Evolutionary conservation across 208 protist species (phyloP).

Genomic region (Herpetomonas tarakana): DNA sequence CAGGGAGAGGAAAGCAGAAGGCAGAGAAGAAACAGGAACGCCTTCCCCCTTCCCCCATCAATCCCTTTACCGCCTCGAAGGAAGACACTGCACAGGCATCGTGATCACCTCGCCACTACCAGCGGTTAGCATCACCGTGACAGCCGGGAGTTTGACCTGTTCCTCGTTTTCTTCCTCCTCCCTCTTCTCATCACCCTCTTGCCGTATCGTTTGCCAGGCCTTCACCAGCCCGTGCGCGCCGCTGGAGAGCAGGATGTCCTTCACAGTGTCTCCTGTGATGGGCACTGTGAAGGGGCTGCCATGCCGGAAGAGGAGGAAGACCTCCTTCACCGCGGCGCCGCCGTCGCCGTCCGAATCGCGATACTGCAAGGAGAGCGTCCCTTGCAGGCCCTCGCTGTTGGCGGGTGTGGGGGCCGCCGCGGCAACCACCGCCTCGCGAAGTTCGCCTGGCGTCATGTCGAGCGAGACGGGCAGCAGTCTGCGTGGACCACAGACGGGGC

Average conservation of each 20-base stretch:
- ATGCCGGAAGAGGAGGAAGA: slow-evolving; percentile 23
- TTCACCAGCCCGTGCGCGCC: too few relatives aligned
- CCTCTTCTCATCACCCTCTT: too few relatives aligned
- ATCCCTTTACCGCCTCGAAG: too few relatives aligned
- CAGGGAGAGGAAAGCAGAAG: too few relatives aligned
- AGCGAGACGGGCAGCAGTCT: slow-evolving; percentile 27
- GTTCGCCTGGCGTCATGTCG: slow-evolving; percentile 14
- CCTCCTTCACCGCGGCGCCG: slow-evolving; percentile 11
- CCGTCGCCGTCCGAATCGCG: slow-evolving; percentile 13
- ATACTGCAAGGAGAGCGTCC: not conserved
- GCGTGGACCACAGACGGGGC: slow-evolving; percentile 59
- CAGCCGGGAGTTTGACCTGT: too few relatives aligned
- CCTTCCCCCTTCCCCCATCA: too few relatives aligned
- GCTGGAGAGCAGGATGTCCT: slow-evolving; percentile 21
- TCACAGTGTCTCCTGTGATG: slow-evolving; percentile 20
- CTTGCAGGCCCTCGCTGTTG: not conserved
- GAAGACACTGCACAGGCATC: not conserved
- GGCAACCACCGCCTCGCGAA: slow-evolving; percentile 15
- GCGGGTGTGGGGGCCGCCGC: not conserved
- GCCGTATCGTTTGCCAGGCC: too few relatives aligned
- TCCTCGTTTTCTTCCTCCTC: too few relatives aligned
- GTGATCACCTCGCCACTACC: not conserved
- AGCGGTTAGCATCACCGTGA: not conserved
- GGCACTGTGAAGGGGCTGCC: slow-evolving; percentile 16
- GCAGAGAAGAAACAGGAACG: too few relatives aligned